Conservation (phyloP, 306 rosid genomes). For the Neltuma alba region DNA sequence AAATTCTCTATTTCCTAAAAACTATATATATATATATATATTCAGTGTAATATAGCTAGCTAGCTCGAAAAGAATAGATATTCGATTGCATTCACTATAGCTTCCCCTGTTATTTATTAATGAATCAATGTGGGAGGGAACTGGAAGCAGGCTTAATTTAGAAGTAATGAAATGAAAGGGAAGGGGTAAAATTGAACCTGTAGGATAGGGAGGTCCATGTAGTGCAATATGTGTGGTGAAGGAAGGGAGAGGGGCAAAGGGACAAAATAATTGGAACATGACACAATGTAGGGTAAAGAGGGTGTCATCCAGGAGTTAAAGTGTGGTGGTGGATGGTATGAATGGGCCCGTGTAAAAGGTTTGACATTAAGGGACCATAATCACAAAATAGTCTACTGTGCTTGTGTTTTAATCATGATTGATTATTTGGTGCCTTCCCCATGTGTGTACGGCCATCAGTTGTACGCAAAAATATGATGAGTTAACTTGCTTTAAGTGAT, state of each 20-base stretch:
- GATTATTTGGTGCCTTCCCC: conserved; percentile 58
- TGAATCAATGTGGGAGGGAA: too few species aligned
- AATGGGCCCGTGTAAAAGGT: conserved; percentile 45
- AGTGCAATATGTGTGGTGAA: conserved; percentile 2
- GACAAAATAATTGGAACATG: conserved; percentile 54
- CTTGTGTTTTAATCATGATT: conserved; percentile 59
- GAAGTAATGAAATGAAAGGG: neutral
- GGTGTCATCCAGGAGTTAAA: neutral
- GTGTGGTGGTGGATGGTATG: conserved; percentile 32
- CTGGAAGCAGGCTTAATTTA: neutral
- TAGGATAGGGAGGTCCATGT: neutral
- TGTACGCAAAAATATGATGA: too few species aligned
- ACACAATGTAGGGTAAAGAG: conserved; percentile 39
- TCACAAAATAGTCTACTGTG: conserved; percentile 58
- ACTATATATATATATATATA: neutral
- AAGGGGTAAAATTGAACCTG: neutral
- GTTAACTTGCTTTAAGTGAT: too few species aligned
- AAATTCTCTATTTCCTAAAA: too few species aligned
- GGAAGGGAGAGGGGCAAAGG: conserved; percentile 24
- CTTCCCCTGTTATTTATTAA: too few species aligned
- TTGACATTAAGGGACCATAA: conserved; percentile 58
- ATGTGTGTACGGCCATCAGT: neutral
- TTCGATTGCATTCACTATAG: too few species aligned
- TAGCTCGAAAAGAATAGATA: too few species aligned
- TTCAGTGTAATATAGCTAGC: too few species aligned